Evolutionary conservation across 1,284 basidiomycete species (phyloP), one percentile per base, ranked within the genome.

Genomic region (Sporisorium graminicola): DNA sequence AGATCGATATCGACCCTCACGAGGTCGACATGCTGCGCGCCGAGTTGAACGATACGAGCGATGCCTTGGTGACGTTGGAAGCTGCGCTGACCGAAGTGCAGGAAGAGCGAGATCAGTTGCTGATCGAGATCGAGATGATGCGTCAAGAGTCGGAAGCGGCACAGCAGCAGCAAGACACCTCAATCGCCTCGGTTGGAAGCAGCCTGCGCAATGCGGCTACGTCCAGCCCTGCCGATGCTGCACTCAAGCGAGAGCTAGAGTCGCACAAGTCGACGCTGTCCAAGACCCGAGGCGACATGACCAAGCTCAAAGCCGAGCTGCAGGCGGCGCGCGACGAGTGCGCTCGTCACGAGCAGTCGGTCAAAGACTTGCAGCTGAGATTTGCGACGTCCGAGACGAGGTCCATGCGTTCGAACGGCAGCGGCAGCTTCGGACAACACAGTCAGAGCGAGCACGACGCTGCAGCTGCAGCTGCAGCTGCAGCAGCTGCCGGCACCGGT

Each of bases 251-350:
- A 27, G 92, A 95, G 81, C 87, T 94, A 29, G 92, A 94, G 75
- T 89, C 88, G 43, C 91, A 93, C 84, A 91, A 92, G 43, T 91
- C 90, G 18, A 87, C 90, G 50, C 88, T 94, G 22, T 90, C 90
- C 35, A 92, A 82, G 61, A 73, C 69, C 20, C 62, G 71, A 24
- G 69, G 65, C 18, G 80, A 81, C 9, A 70, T 82, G 56, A 54
- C 29, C 58, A 73, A 79, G 54, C 72, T 72, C 65, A 81, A 91
- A 87, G 92, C 93, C 79, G 92, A 94, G 86, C 92, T 92, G 83
- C 93, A 94, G 81, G 88, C 81, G 14, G 87, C 94, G 22, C 90
- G 91, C 65, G 88, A 89, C 13, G 93, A 94, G 86, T 92, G 91
- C 86, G 87, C 74, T 66, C 90, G 88, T 54, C 79, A 78, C 33